Percentiles rank a stretch among this genome's conserved stretches.
phyloP scores from a whole-genome alignment of 176 grass and related monocot genomes.

The Zea luxurians region DNA sequence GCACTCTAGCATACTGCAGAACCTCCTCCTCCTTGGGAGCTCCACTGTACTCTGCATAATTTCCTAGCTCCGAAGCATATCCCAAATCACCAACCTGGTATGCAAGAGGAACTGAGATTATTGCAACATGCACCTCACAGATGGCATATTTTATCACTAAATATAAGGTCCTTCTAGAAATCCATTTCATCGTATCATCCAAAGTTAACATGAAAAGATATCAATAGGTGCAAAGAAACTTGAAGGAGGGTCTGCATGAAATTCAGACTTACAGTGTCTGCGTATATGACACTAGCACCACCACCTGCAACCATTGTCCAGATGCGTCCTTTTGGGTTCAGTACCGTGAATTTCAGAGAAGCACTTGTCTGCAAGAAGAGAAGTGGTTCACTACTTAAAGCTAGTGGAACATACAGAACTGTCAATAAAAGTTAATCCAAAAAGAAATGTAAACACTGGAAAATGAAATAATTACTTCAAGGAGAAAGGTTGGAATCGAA shows the following conservation, averaged over 20 bases:
- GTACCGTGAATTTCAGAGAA: constrained; percentile 91
- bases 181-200: background rate
- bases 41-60: constrained; percentile 96
- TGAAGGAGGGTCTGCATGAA: constrained; percentile 24
- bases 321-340: constrained; percentile 93
- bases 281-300: constrained; percentile 95
- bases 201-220: background rate
- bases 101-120: constrained; percentile 1
- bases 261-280: constrained; percentile 68
- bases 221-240: background rate
- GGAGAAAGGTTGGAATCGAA: background rate
- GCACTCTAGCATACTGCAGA: constrained; percentile 90
- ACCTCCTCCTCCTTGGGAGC: constrained; percentile 95
- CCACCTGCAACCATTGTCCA: constrained; percentile 99
- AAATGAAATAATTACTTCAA: background rate
- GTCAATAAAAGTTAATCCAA: background rate
- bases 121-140: background rate
- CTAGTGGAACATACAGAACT: constrained; percentile 10
- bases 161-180: background rate
- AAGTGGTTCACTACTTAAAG: constrained; percentile 6
- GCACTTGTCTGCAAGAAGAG: constrained; percentile 77
- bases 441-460: background rate
- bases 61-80: constrained; percentile 91
- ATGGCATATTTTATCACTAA: constrained; percentile 4
- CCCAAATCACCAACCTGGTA: constrained; percentile 91